Percentiles rank a stretch among this genome's conserved stretches.
These are phyloP conservation scores for Candida glucosophila DNA, from an alignment of 1,139 yeast species.

Conservation along the genomic window DNA sequence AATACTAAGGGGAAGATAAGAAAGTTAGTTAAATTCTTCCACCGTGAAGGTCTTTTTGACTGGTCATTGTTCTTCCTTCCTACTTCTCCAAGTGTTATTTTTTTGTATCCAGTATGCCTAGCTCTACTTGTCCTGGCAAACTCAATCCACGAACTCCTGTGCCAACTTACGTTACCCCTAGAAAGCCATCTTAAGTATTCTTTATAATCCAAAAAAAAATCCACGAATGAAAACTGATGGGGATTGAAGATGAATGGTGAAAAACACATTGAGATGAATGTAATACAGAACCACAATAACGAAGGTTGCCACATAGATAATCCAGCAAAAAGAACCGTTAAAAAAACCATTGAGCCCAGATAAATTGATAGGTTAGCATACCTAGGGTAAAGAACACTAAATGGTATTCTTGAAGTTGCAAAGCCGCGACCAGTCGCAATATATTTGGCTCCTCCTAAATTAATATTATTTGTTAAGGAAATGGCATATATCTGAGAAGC, in stretches of 20 bases:
- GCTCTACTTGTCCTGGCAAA: conserved; percentile 40
- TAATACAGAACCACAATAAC: conserved; percentile 42
- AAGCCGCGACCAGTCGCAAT: conserved; percentile 51
- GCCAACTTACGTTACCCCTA: conserved; percentile 28
- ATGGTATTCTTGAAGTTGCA: conserved; percentile 40
- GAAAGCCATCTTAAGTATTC: conserved; percentile 35
- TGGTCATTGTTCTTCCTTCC: conserved; percentile 4
- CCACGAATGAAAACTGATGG: conserved; percentile 40
- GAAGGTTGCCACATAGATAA: conserved; percentile 40
- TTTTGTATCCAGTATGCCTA: conserved; percentile 58
- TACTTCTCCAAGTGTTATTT: conserved; percentile 3
- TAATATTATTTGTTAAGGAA: conserved; percentile 38
- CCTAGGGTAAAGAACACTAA: conserved; percentile 34
- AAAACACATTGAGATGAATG: conserved; percentile 32
- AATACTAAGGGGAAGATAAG: conserved; percentile 40
- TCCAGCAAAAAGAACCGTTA: conserved; percentile 35
- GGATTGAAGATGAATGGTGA: conserved; percentile 48
- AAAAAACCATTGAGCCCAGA: conserved; percentile 29
- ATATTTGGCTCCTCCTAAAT: conserved; percentile 46
- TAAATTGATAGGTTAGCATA: conserved; percentile 41
- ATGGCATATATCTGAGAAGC: conserved; percentile 44
- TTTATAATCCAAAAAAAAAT: conserved; percentile 40
- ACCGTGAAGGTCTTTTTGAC: conserved; percentile 32
- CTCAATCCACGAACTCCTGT: conserved; percentile 33
- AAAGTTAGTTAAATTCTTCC: conserved; percentile 46